Evolutionary conservation across 2,329 filamentous ascomycete species (phyloP).

Genomic region (Exophiala dermatitidis): DNA sequence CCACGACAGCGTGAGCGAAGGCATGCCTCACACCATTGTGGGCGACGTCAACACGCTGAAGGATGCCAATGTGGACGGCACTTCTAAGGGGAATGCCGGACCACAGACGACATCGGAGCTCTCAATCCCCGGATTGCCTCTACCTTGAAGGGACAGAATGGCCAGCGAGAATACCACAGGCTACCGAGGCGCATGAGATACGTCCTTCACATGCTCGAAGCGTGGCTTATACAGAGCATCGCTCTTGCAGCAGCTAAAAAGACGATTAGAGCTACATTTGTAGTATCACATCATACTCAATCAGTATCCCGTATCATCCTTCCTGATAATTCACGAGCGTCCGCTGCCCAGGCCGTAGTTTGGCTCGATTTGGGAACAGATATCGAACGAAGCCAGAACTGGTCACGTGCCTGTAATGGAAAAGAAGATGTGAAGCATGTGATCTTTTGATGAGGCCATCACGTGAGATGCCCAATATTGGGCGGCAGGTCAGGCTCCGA

Average conservation of each 20-base stretch:
- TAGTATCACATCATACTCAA: no score
- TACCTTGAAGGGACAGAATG: constrained; percentile 5
- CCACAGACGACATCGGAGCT: constrained; percentile 1
- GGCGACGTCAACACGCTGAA: constrained; percentile 12
- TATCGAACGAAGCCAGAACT: background rate
- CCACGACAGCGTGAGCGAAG: constrained; percentile 22
- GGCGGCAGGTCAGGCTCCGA: background rate
- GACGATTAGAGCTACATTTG: background rate
- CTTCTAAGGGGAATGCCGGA: background rate
- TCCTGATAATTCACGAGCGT: no score
- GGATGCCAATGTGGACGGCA: background rate
- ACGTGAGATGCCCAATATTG: no score
- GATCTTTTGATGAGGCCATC: no score
- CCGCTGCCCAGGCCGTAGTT: background rate
- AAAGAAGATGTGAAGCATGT: no score
- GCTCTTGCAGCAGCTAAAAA: background rate
- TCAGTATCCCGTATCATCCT: no score
- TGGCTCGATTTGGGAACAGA: background rate
- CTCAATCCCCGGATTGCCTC: constrained; percentile 11
- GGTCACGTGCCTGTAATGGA: background rate
- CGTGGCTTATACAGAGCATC: background rate
- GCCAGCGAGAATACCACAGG: background rate
- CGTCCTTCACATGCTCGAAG: background rate
- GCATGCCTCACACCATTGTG: constrained; percentile 14
- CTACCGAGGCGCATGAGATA: no score